Evolutionary conservation across 1,284 basidiomycete species (phyloP).

Genomic region (Ustilago shanxiensis): DNA sequence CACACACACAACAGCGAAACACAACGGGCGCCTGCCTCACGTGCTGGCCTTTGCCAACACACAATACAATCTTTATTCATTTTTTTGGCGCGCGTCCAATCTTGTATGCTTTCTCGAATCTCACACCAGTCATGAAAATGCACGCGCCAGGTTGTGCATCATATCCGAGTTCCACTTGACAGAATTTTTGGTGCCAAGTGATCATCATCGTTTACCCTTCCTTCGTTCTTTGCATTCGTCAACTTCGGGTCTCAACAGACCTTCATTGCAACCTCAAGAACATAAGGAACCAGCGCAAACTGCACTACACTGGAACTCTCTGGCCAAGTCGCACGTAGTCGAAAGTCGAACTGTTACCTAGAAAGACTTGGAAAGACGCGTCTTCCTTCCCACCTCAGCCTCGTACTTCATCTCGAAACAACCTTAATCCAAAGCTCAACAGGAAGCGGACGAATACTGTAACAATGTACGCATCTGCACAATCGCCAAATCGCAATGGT

Average conservation of each 20-base stretch:
- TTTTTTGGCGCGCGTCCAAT: no score
- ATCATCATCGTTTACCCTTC: background rate
- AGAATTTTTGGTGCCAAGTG: constrained; percentile 5
- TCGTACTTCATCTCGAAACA: background rate
- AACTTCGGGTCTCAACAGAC: background rate
- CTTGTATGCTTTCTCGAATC: background rate
- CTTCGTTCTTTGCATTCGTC: background rate
- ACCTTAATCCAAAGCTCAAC: background rate
- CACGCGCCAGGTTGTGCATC: constrained; percentile 6
- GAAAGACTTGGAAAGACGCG: background rate
- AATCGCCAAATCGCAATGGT: background rate
- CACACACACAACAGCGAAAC: background rate
- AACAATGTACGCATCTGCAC: constrained; percentile 3
- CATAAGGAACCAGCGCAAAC: no score
- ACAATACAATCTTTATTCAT: background rate
- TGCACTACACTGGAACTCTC: no score
- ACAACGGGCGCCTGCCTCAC: constrained; percentile 13
- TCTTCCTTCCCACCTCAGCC: background rate
- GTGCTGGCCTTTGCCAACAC: constrained; percentile 13
- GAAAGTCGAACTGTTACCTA: no score
- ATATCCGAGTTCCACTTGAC: background rate
- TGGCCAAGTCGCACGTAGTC: no score
- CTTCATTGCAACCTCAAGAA: background rate
- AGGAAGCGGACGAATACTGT: background rate
- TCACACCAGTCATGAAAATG: background rate